Base-by-base conservation (phyloP, 148 eudicot species). In the Agrostemma githago region DNA sequence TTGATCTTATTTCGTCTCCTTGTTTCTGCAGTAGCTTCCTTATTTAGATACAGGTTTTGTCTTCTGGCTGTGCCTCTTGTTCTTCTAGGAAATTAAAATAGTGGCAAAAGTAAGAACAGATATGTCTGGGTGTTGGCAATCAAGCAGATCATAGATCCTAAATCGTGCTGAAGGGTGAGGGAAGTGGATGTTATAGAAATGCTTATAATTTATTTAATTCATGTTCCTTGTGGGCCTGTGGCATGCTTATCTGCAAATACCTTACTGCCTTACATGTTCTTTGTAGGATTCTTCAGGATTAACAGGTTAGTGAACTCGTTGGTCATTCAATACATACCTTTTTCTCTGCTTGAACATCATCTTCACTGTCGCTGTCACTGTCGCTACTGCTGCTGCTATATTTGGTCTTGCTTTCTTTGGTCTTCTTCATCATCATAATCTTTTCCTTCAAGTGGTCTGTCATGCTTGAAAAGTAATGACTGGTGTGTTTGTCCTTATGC, bases 311-410 rank as follows among this genome's bases (percentile, higher is more conserved):
- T 3, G 8, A 37, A 66, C 54, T 14, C 10, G 19, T n/a, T 16
- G 21, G 42, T 37, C 37, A 42, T 20, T 17, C 62, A 60, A 42
- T 51, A 62, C 72, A 21, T 67, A 73, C 80, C 84, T 73, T 81
- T 67, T 64, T 72, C 72, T 73, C 81, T 42, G 60, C 78, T 65
- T 12, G 7, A 9, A 60, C 61, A 20, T 79, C 84, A 58, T 77
- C 78, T 10, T 79, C 83, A 66, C 85, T 84, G 48, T 77, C 76
- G 46, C 81, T 84, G 57, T 79, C 78, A 56, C 81, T 72, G 68
- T 44, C 64, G 74, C 14, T 17, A 21, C 70, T 67, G 66, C 81
- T 73, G 46, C 80, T 75, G 68, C 74, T 58, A 54, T 77, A 71
- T 48, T 77, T 77, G 51, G 42, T 16, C 43, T 74, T 80, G 26